phyloP scores from a whole-genome alignment of 2,329 filamentous ascomycete species.

The Aspergillus glaucus region DNA sequence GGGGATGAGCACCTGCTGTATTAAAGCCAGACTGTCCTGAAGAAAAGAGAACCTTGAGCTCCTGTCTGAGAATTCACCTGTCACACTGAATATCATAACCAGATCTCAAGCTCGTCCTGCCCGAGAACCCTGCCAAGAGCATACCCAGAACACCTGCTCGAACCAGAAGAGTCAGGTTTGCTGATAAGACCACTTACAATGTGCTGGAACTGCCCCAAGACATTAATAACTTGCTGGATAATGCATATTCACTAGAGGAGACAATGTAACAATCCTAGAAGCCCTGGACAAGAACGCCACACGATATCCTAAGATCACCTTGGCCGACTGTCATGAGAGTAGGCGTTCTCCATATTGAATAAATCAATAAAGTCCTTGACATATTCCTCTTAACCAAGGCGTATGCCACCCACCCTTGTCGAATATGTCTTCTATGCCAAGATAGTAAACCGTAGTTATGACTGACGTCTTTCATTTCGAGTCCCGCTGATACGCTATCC shows the following conservation, averaged over 20 bases:
- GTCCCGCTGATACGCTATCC: too few species aligned
- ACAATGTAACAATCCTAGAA: not conserved
- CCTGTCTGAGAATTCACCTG: not conserved
- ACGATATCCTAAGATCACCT: not conserved
- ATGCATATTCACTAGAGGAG: not conserved
- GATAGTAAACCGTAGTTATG: too few species aligned
- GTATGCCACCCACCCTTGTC: too few species aligned
- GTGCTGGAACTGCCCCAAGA: not conserved
- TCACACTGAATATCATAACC: not conserved
- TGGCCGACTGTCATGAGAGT: not conserved
- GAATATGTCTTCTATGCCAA: too few species aligned
- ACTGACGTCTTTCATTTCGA: too few species aligned
- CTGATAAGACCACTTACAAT: not conserved
- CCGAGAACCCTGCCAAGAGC: not conserved
- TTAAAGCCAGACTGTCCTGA: not conserved
- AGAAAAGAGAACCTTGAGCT: not conserved
- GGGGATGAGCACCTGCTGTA: not conserved
- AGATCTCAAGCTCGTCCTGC: not conserved
- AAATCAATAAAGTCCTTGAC: too few species aligned
- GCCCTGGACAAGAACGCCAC: not conserved
- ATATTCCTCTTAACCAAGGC: too few species aligned
- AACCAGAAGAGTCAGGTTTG: not conserved
- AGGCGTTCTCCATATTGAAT: too few species aligned
- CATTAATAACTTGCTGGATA: not conserved
- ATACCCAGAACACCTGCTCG: not conserved